phyloP scores from a whole-genome alignment of 345 rosid genomes.

The Lenwebbia sp. region DNA sequence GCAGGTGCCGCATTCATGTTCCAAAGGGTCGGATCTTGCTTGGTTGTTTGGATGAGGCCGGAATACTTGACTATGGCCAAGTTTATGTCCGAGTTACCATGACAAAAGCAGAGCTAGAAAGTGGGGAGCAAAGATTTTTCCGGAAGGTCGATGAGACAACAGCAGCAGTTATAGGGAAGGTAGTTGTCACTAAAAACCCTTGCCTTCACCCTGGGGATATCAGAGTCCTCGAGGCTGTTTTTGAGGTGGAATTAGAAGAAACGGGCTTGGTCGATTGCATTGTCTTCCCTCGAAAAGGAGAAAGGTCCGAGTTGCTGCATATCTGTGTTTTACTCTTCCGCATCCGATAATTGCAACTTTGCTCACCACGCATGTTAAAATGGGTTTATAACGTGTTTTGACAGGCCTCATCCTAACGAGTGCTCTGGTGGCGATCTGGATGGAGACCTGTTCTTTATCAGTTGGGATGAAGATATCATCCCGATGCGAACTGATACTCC shows the following conservation, averaged over 20 bases:
- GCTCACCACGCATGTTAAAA: background rate
- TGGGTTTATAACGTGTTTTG: slow-evolving; percentile 2
- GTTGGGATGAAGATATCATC: slow-evolving; percentile 81
- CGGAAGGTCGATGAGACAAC: slow-evolving; percentile 53
- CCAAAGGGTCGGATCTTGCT: slow-evolving; percentile 75
- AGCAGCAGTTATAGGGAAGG: slow-evolving; percentile 52
- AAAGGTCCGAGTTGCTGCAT: slow-evolving; percentile 35
- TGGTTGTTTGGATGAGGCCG: slow-evolving; percentile 86
- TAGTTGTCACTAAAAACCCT: slow-evolving; percentile 87
- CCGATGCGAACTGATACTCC: slow-evolving; percentile 64
- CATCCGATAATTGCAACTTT: background rate
- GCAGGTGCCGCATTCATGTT: slow-evolving; percentile 65
- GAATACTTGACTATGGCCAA: slow-evolving; percentile 70
- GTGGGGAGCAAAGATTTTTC: slow-evolving; percentile 41
- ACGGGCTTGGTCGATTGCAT: slow-evolving; percentile 66
- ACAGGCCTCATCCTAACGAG: slow-evolving; percentile 97
- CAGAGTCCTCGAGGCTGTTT: slow-evolving; percentile 81
- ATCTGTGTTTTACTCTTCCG: background rate
- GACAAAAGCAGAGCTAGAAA: slow-evolving; percentile 53
- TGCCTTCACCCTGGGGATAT: slow-evolving; percentile 96
- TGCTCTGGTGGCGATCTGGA: slow-evolving; percentile 99
- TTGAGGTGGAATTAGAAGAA: slow-evolving; percentile 44
- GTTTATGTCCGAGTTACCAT: slow-evolving; percentile 61
- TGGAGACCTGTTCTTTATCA: slow-evolving; percentile 77
- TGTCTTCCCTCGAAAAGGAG: slow-evolving; percentile 77